Evolutionary conservation across 352 stramenopile genomes (phyloP), one percentile per base, ranked within the genome.

Genomic region (Phytopythium montanum): DNA sequence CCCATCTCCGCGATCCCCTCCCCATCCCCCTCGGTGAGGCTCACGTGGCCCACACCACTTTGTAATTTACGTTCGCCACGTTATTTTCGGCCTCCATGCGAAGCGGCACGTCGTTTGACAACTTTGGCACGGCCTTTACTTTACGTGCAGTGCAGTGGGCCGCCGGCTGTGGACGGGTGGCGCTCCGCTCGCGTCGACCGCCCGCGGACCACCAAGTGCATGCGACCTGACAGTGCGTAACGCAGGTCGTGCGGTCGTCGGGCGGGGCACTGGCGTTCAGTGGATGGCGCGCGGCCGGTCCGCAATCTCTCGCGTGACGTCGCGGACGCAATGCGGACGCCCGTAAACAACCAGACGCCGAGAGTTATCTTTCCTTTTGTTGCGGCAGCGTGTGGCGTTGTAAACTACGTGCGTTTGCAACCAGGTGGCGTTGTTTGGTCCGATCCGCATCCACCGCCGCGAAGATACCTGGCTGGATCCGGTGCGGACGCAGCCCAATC

Each of bases 41-140:
- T 46, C 21, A 46, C 19, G 19, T 46, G 6, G 9, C 19, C 39
- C 39, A 42, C 16, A 42, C 16, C 36, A 3, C 16, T n/a, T 25
- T 45, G 18, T 25, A 25, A 45, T 25, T 25, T 9, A 49, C 25
- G n/a, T 49, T 0, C 1, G 2, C 7, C 10, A 29, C 42, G 29
- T 21, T 26, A 48, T 28, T 25, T 46, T 46, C 25, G 4, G 10
- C 18, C n/a, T 3, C 26, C 5, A n/a, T 49, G 21, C 42, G 42
- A 49, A 49, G 42, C 21, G 42, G 42, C 42, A 49, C 42, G 21
- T 26, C 41, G 41, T 48, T 48, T 48, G 41, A 50, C 44, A 48
- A 25, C 5, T 38, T 19, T 26, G 41, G 19, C 44, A 33, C 4
- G 33, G 44, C 44, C 44, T 51, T 51, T 51, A 51, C 44, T 1